Evolutionary conservation across 2,329 filamentous ascomycete genomes (phyloP).

Genomic region (Alternaria brassicicola): DNA sequence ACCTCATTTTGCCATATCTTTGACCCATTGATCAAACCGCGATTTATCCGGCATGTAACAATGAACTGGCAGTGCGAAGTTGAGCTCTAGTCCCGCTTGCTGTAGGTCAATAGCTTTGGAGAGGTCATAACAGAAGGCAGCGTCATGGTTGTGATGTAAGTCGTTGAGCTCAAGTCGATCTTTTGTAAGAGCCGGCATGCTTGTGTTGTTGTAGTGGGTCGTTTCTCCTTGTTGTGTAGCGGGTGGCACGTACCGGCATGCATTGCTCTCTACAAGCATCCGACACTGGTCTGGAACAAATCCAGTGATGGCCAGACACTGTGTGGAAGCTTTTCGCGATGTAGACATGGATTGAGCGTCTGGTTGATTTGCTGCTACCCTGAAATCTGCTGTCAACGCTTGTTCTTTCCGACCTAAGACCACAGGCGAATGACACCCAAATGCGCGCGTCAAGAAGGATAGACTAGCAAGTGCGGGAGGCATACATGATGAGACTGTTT

Average conservation of each 20-base stretch:
- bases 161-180: not conserved
- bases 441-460: too few species aligned
- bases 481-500: too few species aligned
- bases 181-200: not conserved
- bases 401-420: too few species aligned
- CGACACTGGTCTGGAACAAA: not conserved
- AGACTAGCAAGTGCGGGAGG: too few species aligned
- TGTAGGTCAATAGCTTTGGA: not conserved
- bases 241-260: not conserved
- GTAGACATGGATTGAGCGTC: too few species aligned
- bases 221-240: not conserved
- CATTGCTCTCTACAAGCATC: not conserved
- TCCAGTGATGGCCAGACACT: too few species aligned
- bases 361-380: too few species aligned
- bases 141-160: not conserved
- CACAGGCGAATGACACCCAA: too few species aligned
- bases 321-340: too few species aligned
- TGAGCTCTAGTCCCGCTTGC: not conserved
- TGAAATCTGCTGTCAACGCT: too few species aligned
- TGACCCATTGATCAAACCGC: not conserved
- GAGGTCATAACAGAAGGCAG: not conserved
- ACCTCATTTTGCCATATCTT: not conserved
- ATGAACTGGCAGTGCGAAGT: not conserved
- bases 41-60: not conserved
- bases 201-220: not conserved